Evolutionary conservation across 192 early-diverging fungal genomes (phyloP), one percentile per base, ranked within the genome.

Genomic region (Backusella mclennaniae): DNA sequence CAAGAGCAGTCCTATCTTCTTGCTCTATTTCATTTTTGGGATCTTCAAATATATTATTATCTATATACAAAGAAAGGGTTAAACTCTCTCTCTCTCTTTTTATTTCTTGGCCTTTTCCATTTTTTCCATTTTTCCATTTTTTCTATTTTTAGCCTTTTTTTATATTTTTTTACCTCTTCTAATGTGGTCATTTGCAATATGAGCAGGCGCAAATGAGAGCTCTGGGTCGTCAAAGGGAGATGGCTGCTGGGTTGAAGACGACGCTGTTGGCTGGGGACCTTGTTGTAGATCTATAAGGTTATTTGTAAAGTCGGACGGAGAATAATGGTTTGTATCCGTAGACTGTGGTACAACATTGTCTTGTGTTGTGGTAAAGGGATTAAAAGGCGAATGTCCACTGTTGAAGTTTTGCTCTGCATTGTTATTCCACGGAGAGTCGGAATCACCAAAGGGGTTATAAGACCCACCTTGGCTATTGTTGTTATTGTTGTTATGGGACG

Each of bases 401-500:
- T 35, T 35, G 67, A 68, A 68, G 36, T 29, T 42, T 21, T 31
- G 14, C 14, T 71, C 56, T 63, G 56, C 70, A 71, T 73, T 52
- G 26, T 38, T 52, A 59, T 63, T 26, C 46, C 46, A 73, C n/a
- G 53, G 52, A 35, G 72, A 59, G 3, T 44, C 17, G 49, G 52
- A 33, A 73, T 73, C 72, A 11, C 53, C 46, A 73, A 73, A 73
- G 3, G 72, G 72, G 26, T 73, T 73, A 39, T 56, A 29, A 29
- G 14, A 33, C 23, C 42, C 46, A 31, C 46, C 19, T 39, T 11
- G 11, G 71, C 52, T 73, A 23, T 35, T 73, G 36, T 41, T 73
- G 2, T 53, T 73, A 41, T 53, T 73, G 41, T 76, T 76, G 23
- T 75, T 66, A 69, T 76, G 35, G 69, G 75, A 76, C 41, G 75